These are phyloP conservation scores for Ampelomyces quisqualis DNA, from an alignment of 2,329 filamentous ascomycete genomes.

Conservation along the genomic window DNA sequence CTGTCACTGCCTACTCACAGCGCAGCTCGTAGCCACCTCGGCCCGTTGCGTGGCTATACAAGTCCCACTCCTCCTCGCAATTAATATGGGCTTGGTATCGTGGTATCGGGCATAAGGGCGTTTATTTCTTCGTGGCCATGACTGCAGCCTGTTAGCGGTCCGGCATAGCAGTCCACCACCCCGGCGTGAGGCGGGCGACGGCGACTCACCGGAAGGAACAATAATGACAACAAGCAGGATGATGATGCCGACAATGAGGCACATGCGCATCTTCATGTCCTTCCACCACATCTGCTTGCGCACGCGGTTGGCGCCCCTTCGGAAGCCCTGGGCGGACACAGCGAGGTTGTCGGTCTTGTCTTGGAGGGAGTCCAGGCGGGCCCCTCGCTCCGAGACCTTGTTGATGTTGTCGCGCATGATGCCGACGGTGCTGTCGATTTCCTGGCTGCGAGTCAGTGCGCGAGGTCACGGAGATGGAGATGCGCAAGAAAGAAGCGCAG, in stretches of 20 bases:
- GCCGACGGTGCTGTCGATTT: constrained; percentile 95
- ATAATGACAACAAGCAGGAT: constrained; percentile 92
- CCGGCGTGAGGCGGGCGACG: no score
- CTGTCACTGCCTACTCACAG: constrained; percentile 24
- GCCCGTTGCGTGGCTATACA: constrained; percentile 22
- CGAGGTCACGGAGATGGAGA: no score
- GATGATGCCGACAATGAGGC: constrained; percentile 86
- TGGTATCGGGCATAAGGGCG: constrained; percentile 26
- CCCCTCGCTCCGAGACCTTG: constrained; percentile 91
- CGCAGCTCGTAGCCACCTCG: constrained; percentile 27
- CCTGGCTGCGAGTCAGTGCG: constrained; percentile 54
- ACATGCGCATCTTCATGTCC: constrained; percentile 99
- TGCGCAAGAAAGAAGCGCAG: not conserved
- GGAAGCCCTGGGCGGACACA: constrained; percentile 90
- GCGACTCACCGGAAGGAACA: constrained; percentile 76
- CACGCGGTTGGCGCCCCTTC: constrained; percentile 91
- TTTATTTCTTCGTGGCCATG: constrained; percentile 33
- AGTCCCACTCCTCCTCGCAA: constrained; percentile 23
- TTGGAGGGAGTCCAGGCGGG: constrained; percentile 81
- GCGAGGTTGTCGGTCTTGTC: constrained; percentile 94
- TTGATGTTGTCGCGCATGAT: constrained; percentile 98
- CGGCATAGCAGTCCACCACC: no score
- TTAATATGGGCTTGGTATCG: constrained; percentile 35
- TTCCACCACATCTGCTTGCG: constrained; percentile 99
- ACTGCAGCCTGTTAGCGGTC: constrained; percentile 27